phyloP scores from a whole-genome alignment of 176 grass and related monocot genomes.

The Musa beccarii region DNA sequence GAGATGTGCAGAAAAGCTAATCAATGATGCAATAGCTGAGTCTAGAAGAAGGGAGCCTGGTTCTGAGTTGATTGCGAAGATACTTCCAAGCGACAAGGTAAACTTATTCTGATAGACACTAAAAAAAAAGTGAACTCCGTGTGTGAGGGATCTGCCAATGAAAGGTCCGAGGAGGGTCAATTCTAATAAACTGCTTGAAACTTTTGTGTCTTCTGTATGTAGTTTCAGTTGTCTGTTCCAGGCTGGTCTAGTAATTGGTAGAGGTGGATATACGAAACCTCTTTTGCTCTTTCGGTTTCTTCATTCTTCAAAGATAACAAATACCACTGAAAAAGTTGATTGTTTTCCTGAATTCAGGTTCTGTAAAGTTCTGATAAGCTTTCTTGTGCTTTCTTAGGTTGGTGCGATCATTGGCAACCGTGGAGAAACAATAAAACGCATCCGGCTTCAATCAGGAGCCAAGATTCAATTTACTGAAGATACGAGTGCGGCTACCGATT shows the following conservation, averaged over 20 bases:
- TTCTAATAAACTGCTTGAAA: too few species aligned
- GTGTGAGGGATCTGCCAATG: too few species aligned
- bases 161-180: too few species aligned
- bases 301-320: too few species aligned
- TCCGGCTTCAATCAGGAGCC: constrained; percentile 78
- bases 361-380: too few species aligned
- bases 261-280: constrained; percentile 59
- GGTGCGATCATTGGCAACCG: constrained; percentile 90
- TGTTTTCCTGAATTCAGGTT: too few species aligned
- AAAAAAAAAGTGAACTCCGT: too few species aligned
- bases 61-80: constrained; percentile 61
- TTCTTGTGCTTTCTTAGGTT: constrained; percentile 28
- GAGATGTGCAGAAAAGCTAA: constrained; percentile 66
- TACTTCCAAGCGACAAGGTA: constrained; percentile 92
- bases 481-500: constrained; percentile 61
- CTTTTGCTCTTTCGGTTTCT: too few species aligned
- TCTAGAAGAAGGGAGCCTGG: constrained; percentile 34
- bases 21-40: constrained; percentile 68
- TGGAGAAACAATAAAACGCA: constrained; percentile 78
- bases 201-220: too few species aligned
- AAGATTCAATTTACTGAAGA: constrained; percentile 92
- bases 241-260: constrained; percentile 89
- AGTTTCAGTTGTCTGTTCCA: not conserved
- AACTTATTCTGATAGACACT: not conserved
- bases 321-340: too few species aligned